Evolutionary conservation across 495 filamentous ascomycete genomes (phyloP), one percentile per base, ranked within the genome.

Genomic region (Endocarpon pusillum): DNA sequence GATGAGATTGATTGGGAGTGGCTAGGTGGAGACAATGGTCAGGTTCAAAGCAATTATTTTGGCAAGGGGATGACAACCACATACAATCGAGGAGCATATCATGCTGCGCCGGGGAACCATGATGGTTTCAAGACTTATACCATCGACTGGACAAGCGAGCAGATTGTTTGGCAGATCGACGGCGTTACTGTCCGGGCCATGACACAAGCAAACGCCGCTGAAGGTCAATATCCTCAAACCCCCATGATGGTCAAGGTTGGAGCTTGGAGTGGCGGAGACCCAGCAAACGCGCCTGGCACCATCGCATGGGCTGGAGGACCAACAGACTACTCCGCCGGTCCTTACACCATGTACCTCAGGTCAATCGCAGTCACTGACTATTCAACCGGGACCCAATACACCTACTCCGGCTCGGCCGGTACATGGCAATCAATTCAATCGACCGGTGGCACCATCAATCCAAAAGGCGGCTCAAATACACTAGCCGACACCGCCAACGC

Each of bases 1-100:
- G 85, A 94, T 47, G 85, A 94, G 48, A 77, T 94, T 36, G 85
- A 92, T 52, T 87, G 78, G 76, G 84, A 87, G 49, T 86, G 80
- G 59, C 65, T 81, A 14, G 79, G 81, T 30, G 71, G 65, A 19
- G 71, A 81, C 43, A 49, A 54, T 26, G 60, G 57, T 28, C 48
- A 64, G 17, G 79, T 71, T 11, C 71, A 80, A 44, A 85, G 64
- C 58, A 91, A 91, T 57, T 92, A 83, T 47, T 93, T 84, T 42
- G 82, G 84, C 45, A 87, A 89, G 51, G 82, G 81, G 23, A 52
- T 69, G 39, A 84, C 81, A 27, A 64, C 57, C 4, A 60, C 62
- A 20, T 78, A 67, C 51, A 71, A 73, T 46, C 71, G 75, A 14
- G 79, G 67, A 34, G 61, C 60, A 17, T 69, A 64, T 44, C 65